Base-by-base conservation (phyloP, 176 grass and related monocot species). In the Musa troglodytarum region DNA sequence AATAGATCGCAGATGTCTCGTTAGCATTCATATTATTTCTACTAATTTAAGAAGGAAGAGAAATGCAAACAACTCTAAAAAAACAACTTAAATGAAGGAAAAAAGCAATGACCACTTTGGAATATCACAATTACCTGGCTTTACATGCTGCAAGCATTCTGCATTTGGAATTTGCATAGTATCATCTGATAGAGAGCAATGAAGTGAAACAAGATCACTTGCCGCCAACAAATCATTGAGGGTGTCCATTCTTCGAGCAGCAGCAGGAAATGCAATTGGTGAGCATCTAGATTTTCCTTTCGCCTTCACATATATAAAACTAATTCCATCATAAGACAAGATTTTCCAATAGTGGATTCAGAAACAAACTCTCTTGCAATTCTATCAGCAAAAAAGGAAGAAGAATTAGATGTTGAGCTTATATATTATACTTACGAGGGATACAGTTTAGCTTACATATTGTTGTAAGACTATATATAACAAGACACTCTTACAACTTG, bases 221-320 rank as follows among this genome's bases (percentile, higher is more conserved):
- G 90, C 95, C 9, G 88, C 90, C 76, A 98, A 77, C 65, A 98
- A 80, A 86, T 98, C 95, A 76, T 91, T 93, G 63, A 98, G 83
- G 11, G 95, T 98, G 58, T 98, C 95, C 95, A 91, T 98, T 91
- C 95, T 91, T 79, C 88, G 87, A 55, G 95, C 86, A 24, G 90
- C 82, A 80, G 90, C 79, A 81, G 95, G 95, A 87, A 93, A 98
- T 68, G 86, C 72, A 73, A 91, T 87, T 51, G 90, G 80, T 66
- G 95, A 86, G 10, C 86, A 65, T 50, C 85, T 89, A 57, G 78
- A 54, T 84, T 86, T 91, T 72, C 82, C 82, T 72, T 83, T 89
- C 12, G 63, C 84, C 90, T 93, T 81, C 61, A 71, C 19, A 53
- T 75, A 65, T 56, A 55, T 57, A 54, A 74, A 55, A 54, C 16